A percentile compares a stretch with the other conserved stretches of the same genome.
phyloP scores from a whole-genome alignment of 306 rosid genomes.

The Comarum palustre region DNA sequence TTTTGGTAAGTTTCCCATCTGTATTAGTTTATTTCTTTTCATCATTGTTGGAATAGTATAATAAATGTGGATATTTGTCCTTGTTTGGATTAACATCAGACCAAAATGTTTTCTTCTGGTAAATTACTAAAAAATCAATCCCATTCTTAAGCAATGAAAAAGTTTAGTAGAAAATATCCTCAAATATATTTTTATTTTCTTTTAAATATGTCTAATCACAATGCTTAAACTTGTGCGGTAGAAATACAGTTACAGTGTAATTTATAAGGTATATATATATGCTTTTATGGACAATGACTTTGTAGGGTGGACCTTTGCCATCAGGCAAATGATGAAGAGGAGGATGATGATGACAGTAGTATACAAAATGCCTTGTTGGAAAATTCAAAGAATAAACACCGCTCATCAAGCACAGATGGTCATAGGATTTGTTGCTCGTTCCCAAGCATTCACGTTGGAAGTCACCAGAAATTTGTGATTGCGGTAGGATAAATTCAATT shows the following conservation, averaged over 20 bases:
- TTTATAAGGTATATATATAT: conserved; percentile 28
- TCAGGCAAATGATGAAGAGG: conserved; percentile 70
- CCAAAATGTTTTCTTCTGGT: not conserved
- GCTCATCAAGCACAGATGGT: conserved; percentile 30
- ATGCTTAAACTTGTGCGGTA: not conserved
- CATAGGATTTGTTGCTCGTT: conserved; percentile 52
- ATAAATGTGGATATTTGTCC: not conserved
- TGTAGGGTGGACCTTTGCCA: conserved; percentile 80
- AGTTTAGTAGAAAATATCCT: too few species aligned
- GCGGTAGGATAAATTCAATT: conserved; percentile 36
- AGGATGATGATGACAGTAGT: conserved; percentile 43
- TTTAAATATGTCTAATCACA: conserved; percentile 4
- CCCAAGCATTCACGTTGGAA: conserved; percentile 52
- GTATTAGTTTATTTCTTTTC: not conserved
- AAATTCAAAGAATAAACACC: conserved; percentile 31
- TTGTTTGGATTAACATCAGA: not conserved
- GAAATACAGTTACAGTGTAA: conserved; percentile 22
- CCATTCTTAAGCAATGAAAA: not conserved
- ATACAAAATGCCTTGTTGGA: conserved; percentile 46
- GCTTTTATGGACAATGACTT: conserved; percentile 38
- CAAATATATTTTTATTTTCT: not conserved
- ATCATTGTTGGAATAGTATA: not conserved
- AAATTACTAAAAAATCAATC: not conserved
- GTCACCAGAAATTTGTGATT: conserved; percentile 58
- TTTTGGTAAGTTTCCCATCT: conserved; percentile 53